phyloP scores from a whole-genome alignment of 352 stramenopile genomes.

The Globisporangium orthogonon region DNA sequence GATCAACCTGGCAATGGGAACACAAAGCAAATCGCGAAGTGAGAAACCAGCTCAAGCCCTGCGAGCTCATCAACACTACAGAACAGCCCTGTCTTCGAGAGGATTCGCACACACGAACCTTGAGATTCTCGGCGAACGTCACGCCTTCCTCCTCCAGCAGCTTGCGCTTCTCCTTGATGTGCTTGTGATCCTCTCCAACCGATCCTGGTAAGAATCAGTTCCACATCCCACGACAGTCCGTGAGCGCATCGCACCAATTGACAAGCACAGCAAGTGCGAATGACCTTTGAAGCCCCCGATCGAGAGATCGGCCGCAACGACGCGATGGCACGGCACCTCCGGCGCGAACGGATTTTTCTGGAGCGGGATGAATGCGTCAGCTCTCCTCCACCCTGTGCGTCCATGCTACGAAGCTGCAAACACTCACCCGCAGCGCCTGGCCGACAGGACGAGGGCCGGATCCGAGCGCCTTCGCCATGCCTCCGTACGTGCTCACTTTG shows the following conservation, averaged over 20 bases:
- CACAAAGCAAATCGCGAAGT: not conserved
- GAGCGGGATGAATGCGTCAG: not conserved
- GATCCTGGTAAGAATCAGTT: conserved; percentile 23
- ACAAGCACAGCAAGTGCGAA: not conserved
- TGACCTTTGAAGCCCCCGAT: conserved; percentile 75
- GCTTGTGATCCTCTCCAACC: conserved; percentile 43
- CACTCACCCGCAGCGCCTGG: conserved; percentile 63
- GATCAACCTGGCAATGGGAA: conserved; percentile 28
- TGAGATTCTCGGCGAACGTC: conserved; percentile 44
- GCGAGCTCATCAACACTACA: not conserved
- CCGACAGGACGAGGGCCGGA: conserved; percentile 71
- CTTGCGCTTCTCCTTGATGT: conserved; percentile 62
- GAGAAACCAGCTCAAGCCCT: too few relatives aligned
- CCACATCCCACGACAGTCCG: not conserved
- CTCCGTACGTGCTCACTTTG: conserved; percentile 79
- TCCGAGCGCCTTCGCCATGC: conserved; percentile 45
- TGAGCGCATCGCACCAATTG: not conserved
- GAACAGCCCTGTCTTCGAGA: too few relatives aligned
- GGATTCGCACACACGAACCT: conserved; percentile 26
- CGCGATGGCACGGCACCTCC: conserved; percentile 68
- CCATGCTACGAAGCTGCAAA: not conserved
- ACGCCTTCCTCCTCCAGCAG: conserved; percentile 63
- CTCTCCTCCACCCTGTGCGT: not conserved
- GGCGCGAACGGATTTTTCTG: conserved; percentile 82
- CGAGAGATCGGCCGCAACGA: conserved; percentile 58